These are phyloP conservation scores for Cytospora mali DNA, from an alignment of 2,329 filamentous ascomycete species.

Conservation along the genomic window DNA sequence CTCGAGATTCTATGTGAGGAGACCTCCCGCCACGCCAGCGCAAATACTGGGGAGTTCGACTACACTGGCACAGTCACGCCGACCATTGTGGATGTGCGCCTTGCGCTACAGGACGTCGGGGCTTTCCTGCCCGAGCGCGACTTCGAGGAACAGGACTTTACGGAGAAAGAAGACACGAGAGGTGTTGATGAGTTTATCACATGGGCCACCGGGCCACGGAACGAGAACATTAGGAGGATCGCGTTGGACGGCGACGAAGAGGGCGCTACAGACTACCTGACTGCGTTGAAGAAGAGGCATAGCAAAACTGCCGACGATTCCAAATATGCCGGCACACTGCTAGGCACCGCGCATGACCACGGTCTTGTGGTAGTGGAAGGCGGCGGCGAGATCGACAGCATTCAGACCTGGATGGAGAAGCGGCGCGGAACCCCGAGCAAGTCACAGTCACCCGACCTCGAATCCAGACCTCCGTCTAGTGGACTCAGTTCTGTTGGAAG, in stretches of 20 bases:
- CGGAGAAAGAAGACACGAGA: constrained; percentile 72
- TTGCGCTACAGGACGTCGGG: constrained; percentile 82
- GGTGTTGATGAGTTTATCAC: constrained; percentile 77
- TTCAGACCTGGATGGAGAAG: constrained; percentile 65
- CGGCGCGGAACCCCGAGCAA: constrained; percentile 35
- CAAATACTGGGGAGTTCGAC: constrained; percentile 67
- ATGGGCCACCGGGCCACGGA: constrained; percentile 76
- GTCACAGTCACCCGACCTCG: constrained; percentile 33
- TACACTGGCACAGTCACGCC: constrained; percentile 58
- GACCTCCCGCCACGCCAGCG: constrained; percentile 70
- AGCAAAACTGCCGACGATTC: constrained; percentile 86
- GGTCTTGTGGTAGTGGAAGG: constrained; percentile 75
- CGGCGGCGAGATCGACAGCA: constrained; percentile 65
- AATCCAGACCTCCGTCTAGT: constrained; percentile 54
- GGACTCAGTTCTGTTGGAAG: constrained; percentile 59
- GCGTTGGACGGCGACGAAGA: constrained; percentile 70
- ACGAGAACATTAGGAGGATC: constrained; percentile 79
- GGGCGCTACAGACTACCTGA: constrained; percentile 68
- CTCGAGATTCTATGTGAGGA: constrained; percentile 72
- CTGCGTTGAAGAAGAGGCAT: constrained; percentile 86
- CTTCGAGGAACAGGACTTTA: constrained; percentile 69
- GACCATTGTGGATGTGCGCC: constrained; percentile 75
- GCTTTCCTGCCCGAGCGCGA: constrained; percentile 70
- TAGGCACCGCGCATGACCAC: constrained; percentile 74
- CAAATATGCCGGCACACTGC: constrained; percentile 80